Evolutionary conservation across 2,329 filamentous ascomycete species (phyloP), one percentile per base, ranked within the genome.

Genomic region (Corinectria fuckeliana): DNA sequence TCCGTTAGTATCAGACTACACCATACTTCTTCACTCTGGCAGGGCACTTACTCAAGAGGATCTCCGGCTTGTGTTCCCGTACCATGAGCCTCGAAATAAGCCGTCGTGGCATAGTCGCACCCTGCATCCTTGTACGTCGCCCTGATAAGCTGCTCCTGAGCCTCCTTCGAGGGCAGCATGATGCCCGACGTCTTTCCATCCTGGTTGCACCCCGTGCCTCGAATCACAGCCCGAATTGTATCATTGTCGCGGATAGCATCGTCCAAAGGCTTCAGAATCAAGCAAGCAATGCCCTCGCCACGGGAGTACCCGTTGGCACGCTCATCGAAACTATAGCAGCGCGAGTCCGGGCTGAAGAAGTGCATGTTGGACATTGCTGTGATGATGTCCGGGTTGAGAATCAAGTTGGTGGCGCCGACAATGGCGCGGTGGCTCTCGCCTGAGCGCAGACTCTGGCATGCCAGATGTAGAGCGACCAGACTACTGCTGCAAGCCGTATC

Each of bases 401-500:
- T 47, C 5, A 54, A 21, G 23, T 54, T 54, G 21, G 30, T 47
- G 1, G 41, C 51, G 3, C 41, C 51, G 16, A 41, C 51, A 20
- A 54, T 30, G 2, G 26, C 26, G 41, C 51, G 5, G 45, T 38
- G 9, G 25, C 21, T 21, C 25, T 54, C 51, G 3, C 51, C 51
- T 2, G 39, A 47, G 36, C 51, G 41, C 5, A 54, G 13, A 2
- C 41, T 26, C 21, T 54, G 51, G 4, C 45, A 41, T 3, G 80
- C 81, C 50, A 77, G 69, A 53, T 84, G 80, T n/a, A 83, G 69
- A 11, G 80, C 80, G 20, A 80, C 76, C 62, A 83, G 69, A 61
- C 77, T 80, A 4, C 79, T 80, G 1, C 81, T 83, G 61, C 81
- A 84, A 10, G 80, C 81, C 4, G 81, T 83, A 59, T 83, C 79